A percentile compares a stretch with the other conserved stretches of the same genome.
These are phyloP conservation scores for Ustilaginoidea virens DNA, from an alignment of 2,329 filamentous ascomycete species.

Conservation along the genomic window DNA sequence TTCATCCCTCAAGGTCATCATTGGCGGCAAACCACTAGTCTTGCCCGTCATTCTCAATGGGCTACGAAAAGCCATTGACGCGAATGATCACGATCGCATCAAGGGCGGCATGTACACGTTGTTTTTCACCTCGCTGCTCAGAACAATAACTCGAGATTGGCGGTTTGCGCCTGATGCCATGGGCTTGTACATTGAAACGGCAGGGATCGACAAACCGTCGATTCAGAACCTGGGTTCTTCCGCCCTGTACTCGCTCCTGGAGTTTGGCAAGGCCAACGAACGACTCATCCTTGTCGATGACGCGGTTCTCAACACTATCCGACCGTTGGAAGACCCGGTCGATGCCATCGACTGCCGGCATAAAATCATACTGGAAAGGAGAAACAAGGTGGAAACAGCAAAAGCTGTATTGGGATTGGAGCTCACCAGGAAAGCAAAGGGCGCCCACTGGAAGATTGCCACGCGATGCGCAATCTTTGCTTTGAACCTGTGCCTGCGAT, in stretches of 20 bases:
- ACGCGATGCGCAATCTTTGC: conserved; percentile 81
- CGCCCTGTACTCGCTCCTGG: conserved; percentile 72
- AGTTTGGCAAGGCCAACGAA: conserved; percentile 82
- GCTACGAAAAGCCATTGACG: conserved; percentile 62
- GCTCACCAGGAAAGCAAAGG: conserved; percentile 59
- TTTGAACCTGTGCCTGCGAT: conserved; percentile 79
- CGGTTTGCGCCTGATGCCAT: conserved; percentile 84
- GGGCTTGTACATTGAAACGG: conserved; percentile 77
- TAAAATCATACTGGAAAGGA: conserved; percentile 58
- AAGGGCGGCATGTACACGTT: conserved; percentile 90
- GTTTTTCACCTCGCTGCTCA: conserved; percentile 74
- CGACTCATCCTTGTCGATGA: conserved; percentile 71
- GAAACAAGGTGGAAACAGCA: conserved; percentile 64
- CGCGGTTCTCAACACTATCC: conserved; percentile 53
- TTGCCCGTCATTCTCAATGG: conserved; percentile 75
- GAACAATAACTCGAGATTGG: conserved; percentile 85
- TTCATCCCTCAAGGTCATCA: conserved; percentile 80
- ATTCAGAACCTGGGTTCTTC: conserved; percentile 78
- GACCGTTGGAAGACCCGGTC: conserved; percentile 49
- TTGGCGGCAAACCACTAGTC: conserved; percentile 75
- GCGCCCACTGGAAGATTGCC: conserved; percentile 93
- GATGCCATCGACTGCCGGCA: conserved; percentile 44
- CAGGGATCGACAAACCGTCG: conserved; percentile 80
- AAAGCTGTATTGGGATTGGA: conserved; percentile 72
- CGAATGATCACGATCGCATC: conserved; percentile 75